These are phyloP conservation scores for Blastobotrys terrestris DNA, from an alignment of 805 yeast genomes.

Conservation along the genomic window DNA sequence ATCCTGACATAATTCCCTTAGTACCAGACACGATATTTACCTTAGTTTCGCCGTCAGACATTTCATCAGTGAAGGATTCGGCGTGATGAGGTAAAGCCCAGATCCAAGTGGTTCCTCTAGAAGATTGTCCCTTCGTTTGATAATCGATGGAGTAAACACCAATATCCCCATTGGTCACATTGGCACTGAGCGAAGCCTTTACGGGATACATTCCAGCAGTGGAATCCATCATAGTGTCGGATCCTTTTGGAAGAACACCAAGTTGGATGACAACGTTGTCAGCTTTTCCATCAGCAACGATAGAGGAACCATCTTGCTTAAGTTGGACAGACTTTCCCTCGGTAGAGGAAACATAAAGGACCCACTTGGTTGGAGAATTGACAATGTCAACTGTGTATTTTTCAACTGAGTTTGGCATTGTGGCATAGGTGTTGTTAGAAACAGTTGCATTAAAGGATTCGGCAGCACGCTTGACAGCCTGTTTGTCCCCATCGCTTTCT, in stretches of 20 bases:
- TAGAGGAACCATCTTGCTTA: not conserved
- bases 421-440: constrained; percentile 17
- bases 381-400: constrained; percentile 38
- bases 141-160: constrained; percentile 49
- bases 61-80: constrained; percentile 35
- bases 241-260: constrained; percentile 40
- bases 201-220: constrained; percentile 66
- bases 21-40: constrained; percentile 42
- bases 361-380: constrained; percentile 44
- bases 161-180: constrained; percentile 38
- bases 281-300: constrained; percentile 32
- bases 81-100: constrained; percentile 69
- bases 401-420: constrained; percentile 34
- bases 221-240: constrained; percentile 40
- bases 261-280: constrained; percentile 53
- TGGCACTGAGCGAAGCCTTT: constrained; percentile 43
- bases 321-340: constrained; percentile 17
- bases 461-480: constrained; percentile 10
- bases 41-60: constrained; percentile 28
- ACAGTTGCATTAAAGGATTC: not conserved
- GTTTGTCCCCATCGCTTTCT: constrained; percentile 2
- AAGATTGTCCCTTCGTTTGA: constrained; percentile 45
- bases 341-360: constrained; percentile 41
- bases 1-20: constrained; percentile 37
- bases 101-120: constrained; percentile 37